Conservation (phyloP, 176 grass and related monocot species). For the Miscanthus lutarioriparius region DNA sequence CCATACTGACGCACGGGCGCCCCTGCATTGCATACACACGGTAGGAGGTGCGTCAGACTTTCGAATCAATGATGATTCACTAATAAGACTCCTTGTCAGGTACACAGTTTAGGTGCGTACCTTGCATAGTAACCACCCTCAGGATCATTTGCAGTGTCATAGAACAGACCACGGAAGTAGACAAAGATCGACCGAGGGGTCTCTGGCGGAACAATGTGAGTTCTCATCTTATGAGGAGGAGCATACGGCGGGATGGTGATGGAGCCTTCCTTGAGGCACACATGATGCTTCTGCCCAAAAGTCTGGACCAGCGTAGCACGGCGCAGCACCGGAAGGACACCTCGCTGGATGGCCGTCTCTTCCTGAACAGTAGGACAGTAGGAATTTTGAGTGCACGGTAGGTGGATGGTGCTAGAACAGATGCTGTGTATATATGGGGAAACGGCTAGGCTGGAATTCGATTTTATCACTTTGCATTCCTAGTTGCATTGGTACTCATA, state of each 20-base stretch:
- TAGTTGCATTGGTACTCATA: background rate
- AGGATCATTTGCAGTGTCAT: constrained; percentile 54
- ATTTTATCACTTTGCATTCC: background rate
- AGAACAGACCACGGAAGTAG: constrained; percentile 70
- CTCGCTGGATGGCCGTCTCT: constrained; percentile 54
- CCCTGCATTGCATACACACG: constrained; percentile 38
- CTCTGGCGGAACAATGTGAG: constrained; percentile 54
- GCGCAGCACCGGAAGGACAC: constrained; percentile 63
- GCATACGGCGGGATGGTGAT: constrained; percentile 72
- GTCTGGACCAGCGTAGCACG: constrained; percentile 63
- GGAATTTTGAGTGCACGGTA: constrained; percentile 18
- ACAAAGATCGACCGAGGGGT: constrained; percentile 71
- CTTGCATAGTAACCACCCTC: constrained; percentile 81
- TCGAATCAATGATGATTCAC: background rate
- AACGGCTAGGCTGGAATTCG: background rate
- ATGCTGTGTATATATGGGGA: background rate
- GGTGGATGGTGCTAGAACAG: constrained; percentile 5
- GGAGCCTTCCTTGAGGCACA: constrained; percentile 61
- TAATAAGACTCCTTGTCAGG: constrained; percentile 12
- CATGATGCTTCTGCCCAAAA: constrained; percentile 72
- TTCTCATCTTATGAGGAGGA: constrained; percentile 62
- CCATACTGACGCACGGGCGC: constrained; percentile 45
- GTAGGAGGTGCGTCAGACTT: constrained; percentile 34
- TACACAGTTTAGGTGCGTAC: constrained; percentile 26
- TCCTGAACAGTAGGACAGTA: constrained; percentile 33